phyloP scores from a whole-genome alignment of 495 filamentous ascomycete species.

The Aspergillus ostianus region DNA sequence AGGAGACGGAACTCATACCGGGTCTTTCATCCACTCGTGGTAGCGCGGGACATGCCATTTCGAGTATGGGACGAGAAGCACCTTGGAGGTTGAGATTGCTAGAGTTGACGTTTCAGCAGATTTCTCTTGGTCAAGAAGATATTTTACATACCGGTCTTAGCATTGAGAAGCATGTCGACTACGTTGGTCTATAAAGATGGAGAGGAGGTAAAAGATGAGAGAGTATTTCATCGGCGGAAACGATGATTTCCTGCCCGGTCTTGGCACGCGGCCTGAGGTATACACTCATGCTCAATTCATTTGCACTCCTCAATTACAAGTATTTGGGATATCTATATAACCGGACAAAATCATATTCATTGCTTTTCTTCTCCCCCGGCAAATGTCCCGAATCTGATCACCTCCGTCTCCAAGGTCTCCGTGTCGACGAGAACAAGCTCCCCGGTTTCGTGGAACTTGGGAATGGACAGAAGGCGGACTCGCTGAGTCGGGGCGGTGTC shows the following conservation, averaged over 20 bases:
- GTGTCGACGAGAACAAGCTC: constrained; percentile 83
- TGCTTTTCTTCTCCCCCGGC: constrained; percentile 43
- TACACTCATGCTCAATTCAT: neutral
- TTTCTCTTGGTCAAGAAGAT: neutral
- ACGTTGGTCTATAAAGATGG: neutral
- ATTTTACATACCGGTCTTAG: constrained; percentile 33
- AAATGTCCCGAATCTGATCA: constrained; percentile 63
- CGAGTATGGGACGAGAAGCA: constrained; percentile 82
- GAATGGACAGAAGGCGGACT: constrained; percentile 75
- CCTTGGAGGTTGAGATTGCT: constrained; percentile 65
- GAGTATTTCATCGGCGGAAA: constrained; percentile 7
- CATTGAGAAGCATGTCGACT: constrained; percentile 41
- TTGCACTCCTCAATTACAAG: neutral
- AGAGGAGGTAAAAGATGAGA: neutral
- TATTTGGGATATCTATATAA: constrained; percentile 5
- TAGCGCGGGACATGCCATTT: constrained; percentile 77
- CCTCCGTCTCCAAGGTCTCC: constrained; percentile 75
- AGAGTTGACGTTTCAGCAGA: neutral
- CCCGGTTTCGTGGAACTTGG: constrained; percentile 75
- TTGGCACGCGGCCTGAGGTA: constrained; percentile 16
- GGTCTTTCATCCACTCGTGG: constrained; percentile 88
- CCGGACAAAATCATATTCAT: constrained; percentile 19
- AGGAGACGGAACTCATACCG: constrained; percentile 44
- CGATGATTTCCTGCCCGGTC: constrained; percentile 17
- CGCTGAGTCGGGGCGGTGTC: constrained; percentile 54